These are phyloP conservation scores for Hibiscus syriacus DNA, from an alignment of 345 rosid species.

Conservation along the genomic window DNA sequence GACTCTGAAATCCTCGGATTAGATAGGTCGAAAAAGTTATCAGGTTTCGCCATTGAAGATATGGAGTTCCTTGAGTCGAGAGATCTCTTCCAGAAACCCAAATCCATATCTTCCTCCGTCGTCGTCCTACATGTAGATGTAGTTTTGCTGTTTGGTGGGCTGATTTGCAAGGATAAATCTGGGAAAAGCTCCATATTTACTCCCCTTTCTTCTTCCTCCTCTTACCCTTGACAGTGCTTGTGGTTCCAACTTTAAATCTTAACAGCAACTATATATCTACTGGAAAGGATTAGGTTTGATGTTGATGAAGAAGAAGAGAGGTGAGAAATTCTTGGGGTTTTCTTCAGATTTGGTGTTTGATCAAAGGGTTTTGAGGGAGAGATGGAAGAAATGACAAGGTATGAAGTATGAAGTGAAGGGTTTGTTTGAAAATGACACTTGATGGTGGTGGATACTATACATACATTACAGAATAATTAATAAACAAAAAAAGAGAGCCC, in stretches of 20 bases:
- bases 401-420: constrained; percentile 48
- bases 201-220: neutral
- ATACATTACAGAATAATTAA: constrained; percentile 1
- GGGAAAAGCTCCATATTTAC: constrained; percentile 64
- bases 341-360: constrained; percentile 23
- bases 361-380: constrained; percentile 33
- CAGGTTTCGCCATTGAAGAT: constrained; percentile 47
- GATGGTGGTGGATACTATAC: constrained; percentile 16
- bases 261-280: neutral
- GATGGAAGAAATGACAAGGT: constrained; percentile 42
- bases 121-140: constrained; percentile 58
- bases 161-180: constrained; percentile 62
- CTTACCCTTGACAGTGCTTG: too few species aligned
- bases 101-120: constrained; percentile 37
- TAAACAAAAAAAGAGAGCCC: constrained; percentile 1
- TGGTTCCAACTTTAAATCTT: neutral
- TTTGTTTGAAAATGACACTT: constrained; percentile 76
- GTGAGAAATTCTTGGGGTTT: constrained; percentile 3
- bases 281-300: too few species aligned
- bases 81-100: constrained; percentile 58
- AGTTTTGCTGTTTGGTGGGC: constrained; percentile 68
- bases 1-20: constrained; percentile 40
- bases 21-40: constrained; percentile 47
- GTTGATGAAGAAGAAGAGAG: neutral
- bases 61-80: constrained; percentile 41